Conservation (phyloP, 805 yeast species). For the Cyberlindnera xylosilytica region DNA sequence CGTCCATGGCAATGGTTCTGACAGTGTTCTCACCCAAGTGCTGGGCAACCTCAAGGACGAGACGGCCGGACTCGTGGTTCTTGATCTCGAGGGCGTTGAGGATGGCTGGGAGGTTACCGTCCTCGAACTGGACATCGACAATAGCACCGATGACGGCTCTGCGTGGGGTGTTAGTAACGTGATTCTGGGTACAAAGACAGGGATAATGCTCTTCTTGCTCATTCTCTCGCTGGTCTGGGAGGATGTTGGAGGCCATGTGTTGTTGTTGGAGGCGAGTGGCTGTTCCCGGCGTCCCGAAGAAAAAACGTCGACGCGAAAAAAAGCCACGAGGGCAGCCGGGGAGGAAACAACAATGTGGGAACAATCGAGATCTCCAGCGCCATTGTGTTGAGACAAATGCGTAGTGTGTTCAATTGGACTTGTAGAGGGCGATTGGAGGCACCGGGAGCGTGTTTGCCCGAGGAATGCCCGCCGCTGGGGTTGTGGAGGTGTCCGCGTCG, state of each 20-base stretch:
- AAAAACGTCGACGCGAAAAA: constrained; percentile 6
- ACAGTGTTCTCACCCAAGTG: constrained; percentile 99
- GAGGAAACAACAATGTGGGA: not conserved
- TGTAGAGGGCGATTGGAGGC: too few relatives aligned
- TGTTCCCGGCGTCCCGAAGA: not conserved
- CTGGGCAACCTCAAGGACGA: constrained; percentile 98
- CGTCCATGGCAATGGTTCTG: constrained; percentile 99
- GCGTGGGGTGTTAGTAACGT: constrained; percentile 21
- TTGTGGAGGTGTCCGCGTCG: not conserved
- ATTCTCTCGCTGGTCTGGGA: too few relatives aligned
- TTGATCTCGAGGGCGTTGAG: constrained; percentile 93
- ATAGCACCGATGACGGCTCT: constrained; percentile 99
- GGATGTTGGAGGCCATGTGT: too few relatives aligned
- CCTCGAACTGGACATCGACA: constrained; percentile 98
- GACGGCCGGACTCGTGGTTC: constrained; percentile 68
- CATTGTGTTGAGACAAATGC: not conserved
- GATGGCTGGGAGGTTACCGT: constrained; percentile 95
- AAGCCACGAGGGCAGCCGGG: not conserved
- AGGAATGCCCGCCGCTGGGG: not conserved
- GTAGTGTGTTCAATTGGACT: too few relatives aligned
- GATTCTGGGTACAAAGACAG: too few relatives aligned
- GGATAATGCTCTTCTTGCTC: too few relatives aligned
- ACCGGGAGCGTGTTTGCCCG: too few relatives aligned
- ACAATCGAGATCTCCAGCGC: not conserved
- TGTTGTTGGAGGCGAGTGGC: too few relatives aligned